Base-by-base conservation (phyloP, 257 asterid species). In the Scutellaria minor region DNA sequence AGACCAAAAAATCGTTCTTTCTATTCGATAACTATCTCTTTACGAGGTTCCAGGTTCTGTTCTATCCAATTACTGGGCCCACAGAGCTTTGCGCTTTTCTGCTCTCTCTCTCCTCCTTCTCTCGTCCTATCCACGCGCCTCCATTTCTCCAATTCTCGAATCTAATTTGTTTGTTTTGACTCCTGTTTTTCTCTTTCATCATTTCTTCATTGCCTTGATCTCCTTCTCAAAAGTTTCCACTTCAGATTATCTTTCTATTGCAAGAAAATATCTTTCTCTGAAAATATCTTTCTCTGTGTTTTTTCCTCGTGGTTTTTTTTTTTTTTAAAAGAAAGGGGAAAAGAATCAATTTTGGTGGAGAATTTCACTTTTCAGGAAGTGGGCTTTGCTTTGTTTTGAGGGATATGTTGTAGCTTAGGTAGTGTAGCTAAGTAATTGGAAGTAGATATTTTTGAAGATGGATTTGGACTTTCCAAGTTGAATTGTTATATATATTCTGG, bases 11-110 rank as follows among this genome's bases (percentile, higher is more conserved):
- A 13, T 57, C 42, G n/a, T 9, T 1, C 46, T 39, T 73, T 15
- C 52, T 54, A 51, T 64, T 52, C 15, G 71, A 80, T 70, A 57
- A 59, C 68, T 57, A 71, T 75, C 66, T 22, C 75, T 58, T 66
- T 75, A 6, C 82, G 80, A 81, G 86, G 78, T 75, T 75, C 85
- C 66, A 75, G 87, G 81, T 75, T 80, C 76, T 60, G 79, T 71
- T 78, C 85, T 85, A 78, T 85, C 85, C 81, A 83, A 75, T 68
- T 27, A 20, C 54, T 54, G 92, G 91, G 86, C 61, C 94, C 94
- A 82, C 87, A 70, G 35, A 60, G 54, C 65, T 54, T 41, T 48
- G 81, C 81, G 78, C 85, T 80, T 79, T 83, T 77, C 41, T 12
- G 9, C 3, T 5, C 11, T 62, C 24, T 62, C 24, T 41, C 76